Evolutionary conservation across 441 rosid species (phyloP), one percentile per base, ranked within the genome.

Genomic region (Croton setiger): DNA sequence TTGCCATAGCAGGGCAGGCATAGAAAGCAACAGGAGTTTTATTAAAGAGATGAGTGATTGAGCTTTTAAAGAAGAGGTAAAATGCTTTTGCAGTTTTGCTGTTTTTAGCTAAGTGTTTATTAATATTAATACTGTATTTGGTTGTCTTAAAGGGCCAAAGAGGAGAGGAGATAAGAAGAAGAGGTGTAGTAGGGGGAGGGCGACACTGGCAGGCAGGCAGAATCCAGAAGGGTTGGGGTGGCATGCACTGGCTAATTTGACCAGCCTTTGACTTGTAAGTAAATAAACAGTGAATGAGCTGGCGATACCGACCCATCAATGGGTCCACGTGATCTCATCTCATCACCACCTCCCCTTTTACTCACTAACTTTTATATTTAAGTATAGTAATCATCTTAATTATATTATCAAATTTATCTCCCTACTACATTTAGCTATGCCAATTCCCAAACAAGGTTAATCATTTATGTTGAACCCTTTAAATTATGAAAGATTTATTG

Each of bases 241-340:
- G 74, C 74, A 72, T 60, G 72, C 80, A 67, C 41, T 14, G 78
- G 53, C 20, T 66, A 58, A 11, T 60, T 68, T 67, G 76, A 73
- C 72, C 36, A 54, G 54, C 62, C 74, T 79, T 87, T 81, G 91
- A 83, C 92, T 78, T 73, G 79, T 17, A 66, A 64, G 80, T 73
- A 75, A 69, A 76, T 76, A 66, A 75, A 37, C 75, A 62, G 80
- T 69, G 64, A 75, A 70, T 86, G 86, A 86, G 91, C 87, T 90
- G 96, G 83, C 88, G 87, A 86, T 75, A 67, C 83, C 78, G 90
- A 81, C 90, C 81, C 74, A 75, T 82, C 82, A 76, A 72, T 61
- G 69, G 79, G 73, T 72, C 78, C 88, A 82, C 85, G 90, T 85
- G 86, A 84, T 71, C 71, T 27, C n/a, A 47, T 47, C 51, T 37